Percentiles rank a stretch among this genome's conserved stretches.
Evolutionary conservation across 2,329 filamentous ascomycete genomes (phyloP).

Genomic region (Biscogniauxia marginata): DNA sequence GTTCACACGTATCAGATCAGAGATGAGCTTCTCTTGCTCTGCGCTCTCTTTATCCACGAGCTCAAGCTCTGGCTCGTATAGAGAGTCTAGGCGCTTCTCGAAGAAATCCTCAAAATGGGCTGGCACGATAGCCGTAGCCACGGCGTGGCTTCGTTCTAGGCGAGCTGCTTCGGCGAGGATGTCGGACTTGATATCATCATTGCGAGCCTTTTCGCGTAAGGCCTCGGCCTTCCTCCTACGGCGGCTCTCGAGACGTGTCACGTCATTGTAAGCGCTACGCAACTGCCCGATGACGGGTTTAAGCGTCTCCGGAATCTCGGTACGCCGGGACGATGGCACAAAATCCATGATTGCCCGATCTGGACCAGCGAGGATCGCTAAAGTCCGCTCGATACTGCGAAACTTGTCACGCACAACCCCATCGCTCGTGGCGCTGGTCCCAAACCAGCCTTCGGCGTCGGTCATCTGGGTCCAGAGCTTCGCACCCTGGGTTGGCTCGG

Average conservation of each 20-base stretch:
- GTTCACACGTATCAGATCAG: slow-evolving; percentile 72
- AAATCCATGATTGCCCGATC: slow-evolving; percentile 82
- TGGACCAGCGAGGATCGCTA: slow-evolving; percentile 74
- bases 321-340: slow-evolving; percentile 80
- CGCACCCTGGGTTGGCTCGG: slow-evolving; percentile 58
- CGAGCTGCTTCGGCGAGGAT: slow-evolving; percentile 80
- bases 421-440: slow-evolving; percentile 57
- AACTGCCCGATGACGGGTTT: slow-evolving; percentile 77
- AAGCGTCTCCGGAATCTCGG: slow-evolving; percentile 75
- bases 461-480: slow-evolving; percentile 73
- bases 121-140: slow-evolving; percentile 76
- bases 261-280: slow-evolving; percentile 79
- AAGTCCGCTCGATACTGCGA: slow-evolving; percentile 68
- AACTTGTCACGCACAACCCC: slow-evolving; percentile 73
- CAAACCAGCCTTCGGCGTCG: slow-evolving; percentile 87
- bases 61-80: slow-evolving; percentile 77
- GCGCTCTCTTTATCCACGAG: slow-evolving; percentile 67
- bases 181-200: slow-evolving; percentile 85
- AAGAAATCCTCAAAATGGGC: slow-evolving; percentile 93
- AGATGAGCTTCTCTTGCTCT: slow-evolving; percentile 72
- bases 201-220: slow-evolving; percentile 73
- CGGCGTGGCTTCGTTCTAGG: slow-evolving; percentile 78
- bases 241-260: slow-evolving; percentile 77
- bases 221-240: slow-evolving; percentile 77
- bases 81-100: slow-evolving; percentile 69